Evolutionary conservation across 495 filamentous ascomycete genomes (phyloP), one percentile per base, ranked within the genome.

Genomic region (Xylaria telfairii): DNA sequence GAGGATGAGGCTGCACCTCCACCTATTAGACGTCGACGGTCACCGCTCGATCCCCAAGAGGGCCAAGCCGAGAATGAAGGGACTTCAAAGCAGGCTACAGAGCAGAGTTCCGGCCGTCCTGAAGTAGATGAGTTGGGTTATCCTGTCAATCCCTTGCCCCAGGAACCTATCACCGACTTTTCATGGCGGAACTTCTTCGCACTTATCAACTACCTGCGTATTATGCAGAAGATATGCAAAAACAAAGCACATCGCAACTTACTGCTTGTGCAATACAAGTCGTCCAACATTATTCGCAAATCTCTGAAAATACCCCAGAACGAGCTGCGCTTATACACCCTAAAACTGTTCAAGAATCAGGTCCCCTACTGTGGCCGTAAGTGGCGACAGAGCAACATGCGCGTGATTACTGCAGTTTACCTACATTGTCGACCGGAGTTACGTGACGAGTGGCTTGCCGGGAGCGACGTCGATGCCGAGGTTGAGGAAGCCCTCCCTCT

Each of bases 351-450:
- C 89, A 99, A 99, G 80, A 93, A 92, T 68, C 96, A 98, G 77
- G 96, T 98, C 1, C 96, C 96, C 17, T 99, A 96, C 83, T 98
- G 96, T 79, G 95, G 96, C 24, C 90, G 96, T 17, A 99, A 99
- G 82, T 99, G 96, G 96, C 90, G 96, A 21, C 96, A 99, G 83
- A 89, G 90, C 66, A 98, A 99, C 78, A 99, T 99, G 96, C 91
- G 95, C 63, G 95, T 98, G 73, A 99, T 99, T 78, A 99, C 96
- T 0, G 95, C 94, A 24, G 92, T 98, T 3, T 99, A 97, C 75
- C 83, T 99, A 39, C 93, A 97, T 81, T 97, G 94, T 78, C 87
- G 92, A 3, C 95, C 95, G 0, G 94, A 98, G 78, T 87, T 99
- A 26, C 87, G 96, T 3, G 96, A 99, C 73, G 96, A 98, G 76